Base-by-base conservation (phyloP, 1,284 basidiomycete genomes). In the Uromyces viciae-fabae region DNA sequence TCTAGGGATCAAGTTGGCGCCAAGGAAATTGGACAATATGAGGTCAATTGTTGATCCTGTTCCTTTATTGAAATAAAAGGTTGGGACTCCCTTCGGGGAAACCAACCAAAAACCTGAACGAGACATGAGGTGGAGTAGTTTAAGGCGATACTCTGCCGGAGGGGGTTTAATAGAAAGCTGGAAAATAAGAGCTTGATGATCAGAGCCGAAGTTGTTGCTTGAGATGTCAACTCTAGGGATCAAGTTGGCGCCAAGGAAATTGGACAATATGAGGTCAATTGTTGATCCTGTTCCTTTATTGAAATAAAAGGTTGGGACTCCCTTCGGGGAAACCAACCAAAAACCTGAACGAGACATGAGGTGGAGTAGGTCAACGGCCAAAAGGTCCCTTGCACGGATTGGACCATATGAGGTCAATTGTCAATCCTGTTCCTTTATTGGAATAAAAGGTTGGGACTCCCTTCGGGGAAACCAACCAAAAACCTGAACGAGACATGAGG, bases 321-420 rank as follows among this genome's bases (percentile, higher is more conserved):
- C 2, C n/a, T 19, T 42, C 1, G 42, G 42, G 0, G 66, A 69
- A 0, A 17, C 14, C 3, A 69, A 19, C 0, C 46, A 49, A n/a
- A 56, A 56, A 28, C 54, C 54, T 9, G 22, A 56, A 56, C 54
- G 8, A 56, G 54, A 56, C 7, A 56, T 8, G 22, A 56, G 7
- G 28, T 28, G 22, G 22, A 56, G 54, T 28, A 56, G 22, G 7
- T 56, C 22, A 56, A 7, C 8, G 28, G 54, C 54, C 54, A n/a
- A 19, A n/a, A 7, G 54, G 8, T 56, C 54, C 22, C 5, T 56
- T 28, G 8, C 28, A 19, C 54, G 22, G n/a, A n/a, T 43, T 69
- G 33, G 71, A 15, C 71, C 71, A 74, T 7, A 56, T 33, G 7
- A 54, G 46, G 19, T 74, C 49, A 56, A 72, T 74, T 1, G 71